Evolutionary conservation across 2,329 filamentous ascomycete genomes (phyloP).

Genomic region (Arthrobotrys iridis): DNA sequence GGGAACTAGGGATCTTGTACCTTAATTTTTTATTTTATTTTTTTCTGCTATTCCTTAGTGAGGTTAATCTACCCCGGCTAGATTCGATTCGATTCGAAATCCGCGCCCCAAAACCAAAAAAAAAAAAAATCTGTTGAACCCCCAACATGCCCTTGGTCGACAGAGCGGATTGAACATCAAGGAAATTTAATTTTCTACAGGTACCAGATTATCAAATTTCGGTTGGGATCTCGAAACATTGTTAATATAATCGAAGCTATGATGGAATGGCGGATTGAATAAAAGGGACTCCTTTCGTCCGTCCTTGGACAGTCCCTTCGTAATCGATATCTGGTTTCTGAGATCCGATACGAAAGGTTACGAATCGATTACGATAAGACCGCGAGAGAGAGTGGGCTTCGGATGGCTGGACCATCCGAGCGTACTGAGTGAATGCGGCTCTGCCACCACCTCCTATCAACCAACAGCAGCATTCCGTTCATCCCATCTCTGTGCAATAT

Average conservation of each 20-base stretch:
- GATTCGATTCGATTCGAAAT: background rate
- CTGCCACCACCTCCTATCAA: background rate
- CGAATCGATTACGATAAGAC: slow-evolving; percentile 7
- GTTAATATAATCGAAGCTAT: background rate
- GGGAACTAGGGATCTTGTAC: background rate
- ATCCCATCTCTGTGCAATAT: no score
- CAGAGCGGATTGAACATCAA: background rate
- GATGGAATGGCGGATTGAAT: background rate
- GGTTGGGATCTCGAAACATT: slow-evolving; percentile 51
- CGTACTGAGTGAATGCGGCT: slow-evolving; percentile 7
- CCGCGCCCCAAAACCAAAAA: slow-evolving; percentile 35
- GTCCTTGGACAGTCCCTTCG: background rate
- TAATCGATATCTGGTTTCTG: slow-evolving; percentile 10
- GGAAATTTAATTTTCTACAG: no score
- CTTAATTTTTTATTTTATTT: background rate
- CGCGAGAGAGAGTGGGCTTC: background rate
- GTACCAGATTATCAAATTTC: slow-evolving; percentile 14
- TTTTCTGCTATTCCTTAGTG: background rate
- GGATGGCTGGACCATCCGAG: background rate
- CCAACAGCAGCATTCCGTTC: background rate
- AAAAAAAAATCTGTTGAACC: slow-evolving; percentile 52
- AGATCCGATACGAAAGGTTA: slow-evolving; percentile 25
- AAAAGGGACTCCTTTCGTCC: slow-evolving; percentile 36
- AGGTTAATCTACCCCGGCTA: slow-evolving; percentile 3
- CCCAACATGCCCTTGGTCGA: slow-evolving; percentile 37